Base-by-base conservation (phyloP, 192 early-diverging fungal species). In the Entophlyctis helioformis region DNA sequence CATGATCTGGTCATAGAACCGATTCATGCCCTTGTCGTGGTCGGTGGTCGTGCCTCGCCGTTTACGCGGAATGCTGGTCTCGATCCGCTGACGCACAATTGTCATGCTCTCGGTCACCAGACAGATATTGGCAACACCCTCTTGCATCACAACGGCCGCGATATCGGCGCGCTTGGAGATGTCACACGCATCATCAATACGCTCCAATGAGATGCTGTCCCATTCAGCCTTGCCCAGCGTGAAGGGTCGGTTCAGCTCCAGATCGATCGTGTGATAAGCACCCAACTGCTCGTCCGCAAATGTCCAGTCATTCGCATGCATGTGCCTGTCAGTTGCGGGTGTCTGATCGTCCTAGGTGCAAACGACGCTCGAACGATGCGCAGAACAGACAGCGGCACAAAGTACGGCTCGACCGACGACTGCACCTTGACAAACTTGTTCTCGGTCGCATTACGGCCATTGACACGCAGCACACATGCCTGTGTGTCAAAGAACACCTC, bases 51-150 rank as follows among this genome's bases (percentile, higher is more conserved):
- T 84, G 23, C 96, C 96, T 52, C 81, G 86, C 44, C 92, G 72
- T 51, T 96, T 98, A 38, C 86, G 71, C n/a, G 92, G 93, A 24
- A 98, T 82, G 2, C 84, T 76, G 7, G 73, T 62, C 59, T 98
- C 96, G 21, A 98, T 87, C 10, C 89, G 69, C 59, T 93, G 91
- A 18, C 86, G 72, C 7, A 95, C 87, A 42, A 98, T 78, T 0
- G 92, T 98, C 91, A 96, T 95, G 46, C 82, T 82, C 54, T 91
- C 74, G 6, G 92, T 98, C 32, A 98, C 42, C 5, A 98, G 69
- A 47, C 96, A 96, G 2, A 98, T 35, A 27, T 92, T 90, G 2
- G 96, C 96, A 26, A 96, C 60, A 0, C 93, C 86, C 59, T 68
- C 62, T 48, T 64, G 36, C 52, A 92, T 79, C 4, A 95, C 84